Conservation (phyloP, 345 rosid species). For the Hibiscus mutabilis region DNA sequence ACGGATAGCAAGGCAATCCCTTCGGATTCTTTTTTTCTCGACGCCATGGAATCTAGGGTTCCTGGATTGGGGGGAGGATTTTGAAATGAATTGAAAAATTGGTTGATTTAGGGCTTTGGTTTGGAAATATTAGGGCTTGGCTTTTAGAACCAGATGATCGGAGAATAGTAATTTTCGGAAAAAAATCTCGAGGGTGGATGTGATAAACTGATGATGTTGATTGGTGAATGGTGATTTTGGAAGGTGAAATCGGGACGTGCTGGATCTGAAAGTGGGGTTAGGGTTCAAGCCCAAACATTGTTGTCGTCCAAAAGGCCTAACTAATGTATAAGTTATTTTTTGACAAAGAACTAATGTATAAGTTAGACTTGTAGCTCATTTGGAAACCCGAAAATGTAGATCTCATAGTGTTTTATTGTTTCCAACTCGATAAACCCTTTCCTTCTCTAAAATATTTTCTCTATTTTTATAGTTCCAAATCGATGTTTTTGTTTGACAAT, state of each 20-base stretch:
- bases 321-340: not conserved
- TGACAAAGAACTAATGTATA: no score
- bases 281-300: not conserved
- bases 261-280: not conserved
- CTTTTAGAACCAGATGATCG: not conserved
- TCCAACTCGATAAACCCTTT: no score
- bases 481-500: no score
- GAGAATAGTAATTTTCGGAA: not conserved
- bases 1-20: conserved; percentile 78
- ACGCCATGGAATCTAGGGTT: conserved; percentile 39
- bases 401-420: no score
- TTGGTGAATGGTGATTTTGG: not conserved
- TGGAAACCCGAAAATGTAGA: not conserved
- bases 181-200: not conserved
- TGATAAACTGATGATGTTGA: no score
- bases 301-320: not conserved
- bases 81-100: not conserved
- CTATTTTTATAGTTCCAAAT: no score
- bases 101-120: not conserved
- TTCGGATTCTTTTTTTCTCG: conserved; percentile 61
- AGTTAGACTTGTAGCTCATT: not conserved
- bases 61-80: not conserved
- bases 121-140: not conserved
- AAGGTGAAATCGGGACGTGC: not conserved
- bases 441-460: no score